These are phyloP conservation scores for Cicer judaicum DNA, from an alignment of 306 rosid genomes.

Conservation along the genomic window DNA sequence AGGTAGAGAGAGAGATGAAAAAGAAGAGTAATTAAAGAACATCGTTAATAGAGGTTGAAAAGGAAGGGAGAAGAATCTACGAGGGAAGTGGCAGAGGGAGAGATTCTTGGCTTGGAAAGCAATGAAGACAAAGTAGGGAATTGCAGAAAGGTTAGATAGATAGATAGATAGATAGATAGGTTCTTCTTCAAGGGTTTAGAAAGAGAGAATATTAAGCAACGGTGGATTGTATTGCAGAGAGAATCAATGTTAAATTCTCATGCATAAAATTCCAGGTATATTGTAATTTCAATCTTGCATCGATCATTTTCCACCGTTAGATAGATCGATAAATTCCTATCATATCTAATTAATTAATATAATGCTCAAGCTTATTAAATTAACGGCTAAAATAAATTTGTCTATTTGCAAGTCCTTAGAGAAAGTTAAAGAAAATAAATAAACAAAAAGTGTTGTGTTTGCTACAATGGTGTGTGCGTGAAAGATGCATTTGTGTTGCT, in stretches of 20 bases:
- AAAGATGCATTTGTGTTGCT: not conserved
- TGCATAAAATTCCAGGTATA: slow-evolving; percentile 28
- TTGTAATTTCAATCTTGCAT: too few species aligned
- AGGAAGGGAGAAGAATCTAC: slow-evolving; percentile 59
- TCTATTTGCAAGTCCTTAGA: too few species aligned
- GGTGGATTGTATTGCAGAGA: slow-evolving; percentile 59
- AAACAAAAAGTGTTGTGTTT: too few species aligned
- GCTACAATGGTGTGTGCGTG: too few species aligned
- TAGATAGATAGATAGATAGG: slow-evolving; percentile 29
- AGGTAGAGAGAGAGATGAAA: slow-evolving; percentile 50
- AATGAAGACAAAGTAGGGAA: slow-evolving; percentile 55
- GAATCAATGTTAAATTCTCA: slow-evolving; percentile 39
- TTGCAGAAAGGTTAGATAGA: slow-evolving; percentile 43
- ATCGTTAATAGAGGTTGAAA: slow-evolving; percentile 62
- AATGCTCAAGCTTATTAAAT: too few species aligned
- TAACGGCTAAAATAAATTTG: too few species aligned
- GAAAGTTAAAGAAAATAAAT: too few species aligned
- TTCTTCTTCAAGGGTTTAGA: slow-evolving; percentile 50
- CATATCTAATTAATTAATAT: too few species aligned
- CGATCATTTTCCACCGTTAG: too few species aligned
- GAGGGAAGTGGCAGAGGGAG: slow-evolving; percentile 57
- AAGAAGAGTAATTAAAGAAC: slow-evolving; percentile 50
- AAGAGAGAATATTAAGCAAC: slow-evolving; percentile 60
- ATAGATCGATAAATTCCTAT: too few species aligned
- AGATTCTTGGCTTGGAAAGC: slow-evolving; percentile 88